Evolutionary conservation across 768 basidiomycete species (phyloP).

Genomic region (Pulveroboletus sp.): DNA sequence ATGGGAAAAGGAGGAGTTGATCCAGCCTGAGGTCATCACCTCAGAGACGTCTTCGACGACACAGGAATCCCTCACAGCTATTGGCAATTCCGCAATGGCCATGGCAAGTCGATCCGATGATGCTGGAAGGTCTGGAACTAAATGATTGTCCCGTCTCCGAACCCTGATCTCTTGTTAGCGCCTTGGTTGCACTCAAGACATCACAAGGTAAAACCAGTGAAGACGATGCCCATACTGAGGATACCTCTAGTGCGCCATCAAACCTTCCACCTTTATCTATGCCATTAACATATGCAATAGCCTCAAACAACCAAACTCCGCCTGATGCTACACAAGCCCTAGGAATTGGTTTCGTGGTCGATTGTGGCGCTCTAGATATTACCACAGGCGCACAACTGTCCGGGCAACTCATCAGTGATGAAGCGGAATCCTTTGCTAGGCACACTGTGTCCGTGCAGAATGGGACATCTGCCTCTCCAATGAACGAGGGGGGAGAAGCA

Average conservation of each 20-base stretch:
- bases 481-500: no score
- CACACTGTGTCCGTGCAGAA: no score
- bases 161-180: background rate
- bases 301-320: background rate
- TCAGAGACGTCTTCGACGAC: background rate
- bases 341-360: background rate
- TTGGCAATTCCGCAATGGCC: background rate
- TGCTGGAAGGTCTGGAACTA: conserved; percentile 3
- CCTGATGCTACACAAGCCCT: background rate
- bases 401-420: background rate
- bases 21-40: background rate
- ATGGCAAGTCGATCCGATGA: background rate
- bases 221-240: background rate
- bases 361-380: background rate
- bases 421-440: no score
- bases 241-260: background rate
- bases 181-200: background rate
- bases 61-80: background rate
- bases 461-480: no score
- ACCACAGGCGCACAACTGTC: background rate
- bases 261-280: no score
- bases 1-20: background rate
- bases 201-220: background rate
- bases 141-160: background rate
- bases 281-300: background rate